Conservation (phyloP, 768 basidiomycete species). For the Mycena vitilis region DNA sequence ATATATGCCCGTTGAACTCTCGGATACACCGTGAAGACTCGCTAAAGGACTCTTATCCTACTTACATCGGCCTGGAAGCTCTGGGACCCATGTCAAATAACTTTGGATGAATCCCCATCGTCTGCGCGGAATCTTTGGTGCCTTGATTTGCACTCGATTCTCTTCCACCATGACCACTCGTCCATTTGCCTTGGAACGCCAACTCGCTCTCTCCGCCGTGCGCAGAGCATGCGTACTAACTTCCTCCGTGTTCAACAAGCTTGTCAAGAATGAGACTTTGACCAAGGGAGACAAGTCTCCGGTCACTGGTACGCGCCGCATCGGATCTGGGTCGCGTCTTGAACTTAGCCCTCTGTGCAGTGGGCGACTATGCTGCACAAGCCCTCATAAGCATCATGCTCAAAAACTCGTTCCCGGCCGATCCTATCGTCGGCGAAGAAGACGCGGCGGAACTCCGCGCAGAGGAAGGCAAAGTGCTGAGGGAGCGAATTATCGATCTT, state of each 20-base stretch:
- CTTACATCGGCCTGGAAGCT: too few relatives aligned
- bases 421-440: slow-evolving; percentile 95
- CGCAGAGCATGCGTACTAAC: slow-evolving; percentile 88
- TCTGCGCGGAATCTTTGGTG: slow-evolving; percentile 10
- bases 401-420: slow-evolving; percentile 78
- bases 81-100: too few relatives aligned
- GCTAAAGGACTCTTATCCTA: too few relatives aligned
- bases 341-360: slow-evolving; percentile 51
- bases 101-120: neutral
- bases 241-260: slow-evolving; percentile 84
- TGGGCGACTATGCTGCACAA: slow-evolving; percentile 95
- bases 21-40: too few relatives aligned
- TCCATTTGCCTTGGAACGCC: slow-evolving; percentile 74
- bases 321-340: neutral
- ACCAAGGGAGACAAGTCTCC: slow-evolving; percentile 94
- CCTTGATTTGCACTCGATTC: slow-evolving; percentile 28
- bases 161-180: slow-evolving; percentile 59
- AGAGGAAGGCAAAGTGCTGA: slow-evolving; percentile 55
- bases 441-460: slow-evolving; percentile 83
- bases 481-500: slow-evolving; percentile 79
- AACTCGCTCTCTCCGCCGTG: slow-evolving; percentile 88
- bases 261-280: slow-evolving; percentile 87
- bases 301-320: slow-evolving; percentile 71
- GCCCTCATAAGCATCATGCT: slow-evolving; percentile 91
- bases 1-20: too few relatives aligned